Base-by-base conservation (phyloP, 306 rosid genomes). In the Quercus rubra region DNA sequence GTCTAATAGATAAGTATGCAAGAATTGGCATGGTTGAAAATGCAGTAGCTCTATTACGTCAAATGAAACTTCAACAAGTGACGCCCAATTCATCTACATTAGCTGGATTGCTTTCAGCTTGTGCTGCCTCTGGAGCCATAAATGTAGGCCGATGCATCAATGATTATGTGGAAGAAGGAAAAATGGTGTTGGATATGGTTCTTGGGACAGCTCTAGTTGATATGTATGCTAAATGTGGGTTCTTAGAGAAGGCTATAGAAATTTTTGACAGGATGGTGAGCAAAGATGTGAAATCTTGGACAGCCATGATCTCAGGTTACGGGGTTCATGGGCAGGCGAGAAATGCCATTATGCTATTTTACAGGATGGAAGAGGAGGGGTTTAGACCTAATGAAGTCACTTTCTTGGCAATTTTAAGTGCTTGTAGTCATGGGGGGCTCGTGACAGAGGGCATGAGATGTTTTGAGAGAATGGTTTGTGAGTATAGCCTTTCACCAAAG, bases 341-440 rank as follows among this genome's bases (percentile, higher is more conserved):
- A 56, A 75, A 85, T 78, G 97, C 92, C 56, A 75, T 85, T 30
- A 71, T 23, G 76, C 79, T 83, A 56, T 90, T 87, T 67, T 51
- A 77, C 63, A 85, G 82, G 79, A 90, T 92, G 97, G 85, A 78
- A 66, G 83, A 74, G 12, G 90, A 86, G 43, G 92, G 97, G 33
- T 85, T 62, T 84, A 79, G 12, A 72, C 93, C 97, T 11, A 90
- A 92, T 76, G 87, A 83, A 75, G 80, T 90, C 28, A 86, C 94
- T 17, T 87, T 92, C 85, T 82, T 92, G 83, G 91, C 90, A 31
- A 79, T 85, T 77, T 75, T 89, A 35, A 89, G 79, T 66, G 90
- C 95, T 21, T 90, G 92, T 79, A 85, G 95, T 80, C 97, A 90
- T 83, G 97, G 92, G 78, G 93, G 97, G 21, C 81, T 87, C 15